Evolutionary conservation across 1,284 basidiomycete genomes (phyloP).

Genomic region (Austroboletus novae-zelandiae): DNA sequence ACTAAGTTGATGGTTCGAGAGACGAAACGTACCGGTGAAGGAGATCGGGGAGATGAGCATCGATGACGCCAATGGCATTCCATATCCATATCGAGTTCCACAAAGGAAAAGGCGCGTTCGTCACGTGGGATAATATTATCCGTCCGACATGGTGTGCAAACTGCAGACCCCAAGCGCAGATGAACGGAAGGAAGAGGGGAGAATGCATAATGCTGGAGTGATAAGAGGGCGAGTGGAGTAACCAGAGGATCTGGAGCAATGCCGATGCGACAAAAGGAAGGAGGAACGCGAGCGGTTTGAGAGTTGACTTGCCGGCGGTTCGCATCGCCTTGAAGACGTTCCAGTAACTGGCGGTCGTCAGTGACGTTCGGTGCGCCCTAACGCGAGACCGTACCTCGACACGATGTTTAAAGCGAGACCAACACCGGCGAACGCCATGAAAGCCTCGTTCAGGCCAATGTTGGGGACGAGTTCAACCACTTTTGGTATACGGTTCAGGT

Average conservation of each 20-base stretch:
- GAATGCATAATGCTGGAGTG: slow-evolving; percentile 59
- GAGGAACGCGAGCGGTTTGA: slow-evolving; percentile 70
- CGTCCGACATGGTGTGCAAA: slow-evolving; percentile 87
- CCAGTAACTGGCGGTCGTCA: slow-evolving; percentile 50
- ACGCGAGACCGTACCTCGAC: slow-evolving; percentile 46
- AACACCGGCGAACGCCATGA: slow-evolving; percentile 82
- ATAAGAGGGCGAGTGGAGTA: slow-evolving; percentile 61
- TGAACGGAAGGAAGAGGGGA: slow-evolving; percentile 80
- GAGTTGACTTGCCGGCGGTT: slow-evolving; percentile 37
- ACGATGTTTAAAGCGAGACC: slow-evolving; percentile 82
- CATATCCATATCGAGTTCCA: slow-evolving; percentile 89
- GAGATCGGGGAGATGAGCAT: slow-evolving; percentile 76
- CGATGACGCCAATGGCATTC: slow-evolving; percentile 75
- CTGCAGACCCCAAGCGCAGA: slow-evolving; percentile 86
- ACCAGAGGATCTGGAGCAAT: slow-evolving; percentile 75
- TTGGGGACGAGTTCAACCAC: slow-evolving; percentile 55
- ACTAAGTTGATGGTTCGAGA: neutral
- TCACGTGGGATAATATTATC: slow-evolving; percentile 94
- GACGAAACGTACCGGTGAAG: slow-evolving; percentile 52
- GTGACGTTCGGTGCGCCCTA: neutral
- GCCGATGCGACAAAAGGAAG: slow-evolving; percentile 78
- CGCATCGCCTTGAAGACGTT: slow-evolving; percentile 67
- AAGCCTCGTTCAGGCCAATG: slow-evolving; percentile 80
- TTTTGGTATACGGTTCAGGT: slow-evolving; percentile 51
- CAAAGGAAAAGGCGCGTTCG: slow-evolving; percentile 79